Evolutionary conservation across 371 early-diverging fungal species (phyloP), one percentile per base, ranked within the genome.

Genomic region (Saksenaea vasiformis): DNA sequence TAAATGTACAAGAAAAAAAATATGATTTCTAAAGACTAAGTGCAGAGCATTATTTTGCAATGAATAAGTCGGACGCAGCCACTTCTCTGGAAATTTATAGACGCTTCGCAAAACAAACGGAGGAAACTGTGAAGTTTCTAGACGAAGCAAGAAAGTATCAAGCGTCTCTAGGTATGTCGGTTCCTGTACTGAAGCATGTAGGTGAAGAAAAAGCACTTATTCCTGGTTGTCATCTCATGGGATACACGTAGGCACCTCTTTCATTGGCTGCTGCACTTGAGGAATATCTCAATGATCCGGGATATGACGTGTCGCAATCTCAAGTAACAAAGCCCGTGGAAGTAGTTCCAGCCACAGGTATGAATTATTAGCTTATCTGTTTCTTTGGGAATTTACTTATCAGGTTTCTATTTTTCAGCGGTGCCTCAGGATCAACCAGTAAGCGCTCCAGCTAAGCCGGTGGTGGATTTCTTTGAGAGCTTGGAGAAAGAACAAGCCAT

Each of bases 41-140:
- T 58, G 41, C 70, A 82, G 89, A 91, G 63, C 86, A 88, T 60
- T 98, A 91, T 72, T 95, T 97, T 80, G 91, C 92, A n/a, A 90
- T 98, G 92, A 72, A 77, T 13, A 90, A 90, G 56, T 61, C 85
- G 1, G 91, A 95, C 61, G 96, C 96, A 44, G 78, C 82, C 60
- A 82, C 85, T n/a, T 87, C 94, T 1, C 76, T 98, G 31, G 86
- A 89, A 51, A 88, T 97, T 47, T 98, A 98, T 80, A 96, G 94
- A 71, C 77, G 78, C 14, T 98, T 95, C 79, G 92, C 93, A 9
- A 84, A 83, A 64, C 92, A 95, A 61, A 94, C 95, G 0, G 87
- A 91, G 61, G 87, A 87, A 28, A 86, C 87, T 0, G 85, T 90
- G 28, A 88, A 90, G 14, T 95, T 92, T 65, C 85, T 98, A 38